Evolutionary conservation across 208 protist genomes (phyloP), one percentile per base, ranked within the genome.

Genomic region (Crithidia fasciculata): DNA sequence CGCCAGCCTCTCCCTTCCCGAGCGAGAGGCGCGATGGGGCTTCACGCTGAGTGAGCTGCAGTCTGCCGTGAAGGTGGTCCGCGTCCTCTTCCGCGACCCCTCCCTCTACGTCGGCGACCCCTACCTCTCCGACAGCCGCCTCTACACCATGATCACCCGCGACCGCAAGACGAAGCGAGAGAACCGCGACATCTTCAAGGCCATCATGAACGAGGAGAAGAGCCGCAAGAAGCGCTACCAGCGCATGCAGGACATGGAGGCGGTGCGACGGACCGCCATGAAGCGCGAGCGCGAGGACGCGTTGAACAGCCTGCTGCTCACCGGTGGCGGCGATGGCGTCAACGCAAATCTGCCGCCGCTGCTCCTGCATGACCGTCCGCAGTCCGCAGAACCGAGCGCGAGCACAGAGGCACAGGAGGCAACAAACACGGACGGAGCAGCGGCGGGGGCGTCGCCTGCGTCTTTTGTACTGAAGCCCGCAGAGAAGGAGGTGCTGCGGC

Each of bases 71-170:
- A 94, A 91, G 69, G 93, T 97, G 50, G 90, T 97, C 43, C 81
- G 82, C 37, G 85, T 77, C 7, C 86, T 97, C 19, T 93, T 92
- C 67, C 70, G 69, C 50, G 83, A 96, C 67, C 93, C 93, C 36
- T 69, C 82, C 16, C 80, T 97, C 52, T 97, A 93, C 70, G 79
- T 96, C 37, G 85, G 88, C 37, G 91, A 96, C 69, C 78, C 83
- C 4, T 91, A 94, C 67, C 83, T 97, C 7, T 71, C 77, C 28
- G 91, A 95, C 66, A 95, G 88, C 57, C 87, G 93, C 37, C 88
- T 97, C 52, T 96, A 95, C 83, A 95, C 89, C 7, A 96, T 95
- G 91, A 97, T 97, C 78, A 95, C 87, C 3, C 91, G 93, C 56
- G 88, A 91, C 57, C 93, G 87, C 66, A 83, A 91, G 60, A 89